Conservation (phyloP, 1,284 basidiomycete species). For the Laetiporus sulphureus region DNA sequence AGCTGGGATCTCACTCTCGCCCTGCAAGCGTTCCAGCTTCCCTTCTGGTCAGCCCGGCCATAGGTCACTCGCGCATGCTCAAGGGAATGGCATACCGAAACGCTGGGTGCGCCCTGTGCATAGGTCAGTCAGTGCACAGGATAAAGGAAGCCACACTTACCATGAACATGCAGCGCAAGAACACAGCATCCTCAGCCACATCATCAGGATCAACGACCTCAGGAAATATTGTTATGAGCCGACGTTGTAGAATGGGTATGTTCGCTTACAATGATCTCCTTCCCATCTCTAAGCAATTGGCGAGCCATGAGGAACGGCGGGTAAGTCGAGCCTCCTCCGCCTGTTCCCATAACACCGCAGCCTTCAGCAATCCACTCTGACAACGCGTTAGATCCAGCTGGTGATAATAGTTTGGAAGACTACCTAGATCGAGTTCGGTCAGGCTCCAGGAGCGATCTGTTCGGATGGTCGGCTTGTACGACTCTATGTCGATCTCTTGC, state of each 20-base stretch:
- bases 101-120: slow-evolving; percentile 40
- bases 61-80: neutral
- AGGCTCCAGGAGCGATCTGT: slow-evolving; percentile 26
- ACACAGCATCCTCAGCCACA: slow-evolving; percentile 19
- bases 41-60: neutral
- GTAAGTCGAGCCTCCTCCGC: slow-evolving; percentile 48
- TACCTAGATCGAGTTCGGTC: slow-evolving; percentile 29
- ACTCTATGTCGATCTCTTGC: slow-evolving; percentile 18
- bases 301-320: slow-evolving; percentile 40
- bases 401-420: neutral
- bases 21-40: slow-evolving; percentile 26
- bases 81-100: slow-evolving; percentile 20
- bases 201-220: slow-evolving; percentile 24
- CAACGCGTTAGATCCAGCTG: neutral
- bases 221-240: slow-evolving; percentile 1
- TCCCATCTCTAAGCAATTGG: slow-evolving; percentile 41
- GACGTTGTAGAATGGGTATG: too few relatives aligned
- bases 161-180: slow-evolving; percentile 32
- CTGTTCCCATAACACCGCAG: slow-evolving; percentile 47
- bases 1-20: slow-evolving; percentile 28
- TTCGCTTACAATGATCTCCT: slow-evolving; percentile 31
- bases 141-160: slow-evolving; percentile 25
- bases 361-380: slow-evolving; percentile 47
- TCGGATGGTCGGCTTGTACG: slow-evolving; percentile 26
- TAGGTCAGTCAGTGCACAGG: neutral